A percentile compares a stretch with the other conserved stretches of the same genome.
phyloP scores from a whole-genome alignment of 345 rosid species.

The Passiflora organensis region DNA sequence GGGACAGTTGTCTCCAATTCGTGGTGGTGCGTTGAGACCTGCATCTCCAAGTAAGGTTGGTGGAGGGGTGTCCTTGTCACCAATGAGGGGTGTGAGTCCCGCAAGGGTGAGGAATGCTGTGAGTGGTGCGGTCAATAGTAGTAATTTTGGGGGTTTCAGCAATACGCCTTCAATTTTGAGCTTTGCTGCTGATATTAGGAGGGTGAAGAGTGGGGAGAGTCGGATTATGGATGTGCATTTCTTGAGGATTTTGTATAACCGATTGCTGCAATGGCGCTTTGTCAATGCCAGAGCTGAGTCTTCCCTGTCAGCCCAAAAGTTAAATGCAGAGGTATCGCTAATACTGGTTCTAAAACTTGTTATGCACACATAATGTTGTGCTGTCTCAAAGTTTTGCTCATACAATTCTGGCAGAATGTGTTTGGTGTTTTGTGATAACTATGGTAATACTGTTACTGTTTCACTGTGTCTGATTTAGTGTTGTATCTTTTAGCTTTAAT shows the following conservation, averaged over 20 bases:
- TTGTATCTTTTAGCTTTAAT: no score
- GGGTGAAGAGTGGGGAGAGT: conserved; percentile 63
- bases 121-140: conserved; percentile 26
- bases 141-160: conserved; percentile 29
- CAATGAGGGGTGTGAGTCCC: conserved; percentile 63
- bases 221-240: conserved; percentile 57
- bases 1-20: conserved; percentile 52
- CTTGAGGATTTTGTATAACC: conserved; percentile 65
- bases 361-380: background rate
- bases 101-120: conserved; percentile 48
- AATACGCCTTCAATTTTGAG: conserved; percentile 62
- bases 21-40: conserved; percentile 43
- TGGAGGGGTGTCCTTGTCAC: conserved; percentile 42
- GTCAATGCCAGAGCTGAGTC: conserved; percentile 71
- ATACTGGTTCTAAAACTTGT: background rate
- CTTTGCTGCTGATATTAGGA: conserved; percentile 76
- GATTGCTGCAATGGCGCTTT: conserved; percentile 79
- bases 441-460: background rate
- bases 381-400: no score
- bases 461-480: no score
- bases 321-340: conserved; percentile 57
- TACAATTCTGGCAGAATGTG: background rate
- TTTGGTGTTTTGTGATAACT: background rate
- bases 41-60: conserved; percentile 66
- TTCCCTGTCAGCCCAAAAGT: conserved; percentile 46